Base-by-base conservation (phyloP, 2,329 filamentous ascomycete genomes). In the Botryotinia convoluta region DNA sequence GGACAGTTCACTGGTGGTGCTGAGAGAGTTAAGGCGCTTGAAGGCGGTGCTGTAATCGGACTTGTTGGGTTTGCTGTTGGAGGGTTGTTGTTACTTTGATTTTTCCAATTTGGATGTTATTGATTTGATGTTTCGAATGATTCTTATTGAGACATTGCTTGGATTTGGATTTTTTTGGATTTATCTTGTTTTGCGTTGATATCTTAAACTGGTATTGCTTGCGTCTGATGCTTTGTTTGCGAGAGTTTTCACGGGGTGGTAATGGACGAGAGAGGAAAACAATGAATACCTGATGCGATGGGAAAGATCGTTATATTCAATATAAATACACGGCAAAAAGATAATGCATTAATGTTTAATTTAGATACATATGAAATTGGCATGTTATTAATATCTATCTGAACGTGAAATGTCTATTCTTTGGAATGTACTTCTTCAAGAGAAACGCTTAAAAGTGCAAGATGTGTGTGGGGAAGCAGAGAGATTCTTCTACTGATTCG, bases 11-110 rank as follows among this genome's bases (percentile, higher is more conserved):
- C 54, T 0, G 72, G 65, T 54, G 72, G 26, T 5, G 44, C 59
- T 10, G 45, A 22, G 9, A 39, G 44, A 16, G 32, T 59, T 8
- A 29, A 63, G 57, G n/a, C 37, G 1, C 26, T 69, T n/a, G 59
- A 73, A 5, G 72, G 67, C 1, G 51, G 65, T n/a, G 59, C 57
- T 32, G 20, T 73, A 18, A 48, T 71, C 7, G 72, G 65, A 62
- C 16, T 73, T 29, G 68, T 68, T n/a, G 69, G 62, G 3, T 69
- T 73, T 65, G 59, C 57, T 48, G 71, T 70, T 67, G 63, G 63
- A 22, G n/a, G 69, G 16, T 45, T 54, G 61, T 67, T 74, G 45
- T 59, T 74, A 60, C 73, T 72, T 67, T 67, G n/a, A 37, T 9
- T 14, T 29, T 57, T 29, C 51, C n/a, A 4, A 44, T 72, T 68